These are phyloP conservation scores for Senna tora DNA, from an alignment of 306 rosid species.

Conservation along the genomic window DNA sequence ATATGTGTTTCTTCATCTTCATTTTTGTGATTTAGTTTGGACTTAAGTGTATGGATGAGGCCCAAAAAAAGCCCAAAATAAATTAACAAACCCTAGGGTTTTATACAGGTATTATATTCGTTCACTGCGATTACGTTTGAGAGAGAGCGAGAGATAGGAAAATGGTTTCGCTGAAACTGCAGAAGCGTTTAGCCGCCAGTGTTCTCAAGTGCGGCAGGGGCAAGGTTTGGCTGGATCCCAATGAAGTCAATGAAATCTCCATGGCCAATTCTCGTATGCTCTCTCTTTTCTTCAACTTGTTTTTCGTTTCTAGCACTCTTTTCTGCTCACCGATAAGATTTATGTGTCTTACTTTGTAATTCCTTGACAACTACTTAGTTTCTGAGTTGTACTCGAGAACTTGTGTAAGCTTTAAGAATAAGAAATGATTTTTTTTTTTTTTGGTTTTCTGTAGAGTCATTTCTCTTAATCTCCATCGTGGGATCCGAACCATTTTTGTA, in stretches of 20 bases:
- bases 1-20: neutral
- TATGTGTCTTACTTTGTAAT: neutral
- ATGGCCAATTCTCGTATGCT: constrained; percentile 93
- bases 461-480: too few species aligned
- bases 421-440: too few species aligned
- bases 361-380: neutral
- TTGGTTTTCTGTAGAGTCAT: too few species aligned
- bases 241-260: constrained; percentile 93
- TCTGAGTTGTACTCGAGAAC: neutral
- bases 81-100: constrained; percentile 53
- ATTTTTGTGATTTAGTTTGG: neutral
- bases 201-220: constrained; percentile 96
- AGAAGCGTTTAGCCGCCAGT: constrained; percentile 88
- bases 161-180: constrained; percentile 98
- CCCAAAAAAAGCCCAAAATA: neutral
- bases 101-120: neutral
- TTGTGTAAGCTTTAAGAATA: neutral
- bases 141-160: constrained; percentile 7
- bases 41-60: neutral
- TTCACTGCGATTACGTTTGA: neutral
- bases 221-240: constrained; percentile 97
- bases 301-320: neutral
- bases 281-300: neutral
- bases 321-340: neutral
- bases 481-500: neutral